phyloP scores from a whole-genome alignment of 2,329 filamentous ascomycete species.

The Ceratocystis cubensis region DNA sequence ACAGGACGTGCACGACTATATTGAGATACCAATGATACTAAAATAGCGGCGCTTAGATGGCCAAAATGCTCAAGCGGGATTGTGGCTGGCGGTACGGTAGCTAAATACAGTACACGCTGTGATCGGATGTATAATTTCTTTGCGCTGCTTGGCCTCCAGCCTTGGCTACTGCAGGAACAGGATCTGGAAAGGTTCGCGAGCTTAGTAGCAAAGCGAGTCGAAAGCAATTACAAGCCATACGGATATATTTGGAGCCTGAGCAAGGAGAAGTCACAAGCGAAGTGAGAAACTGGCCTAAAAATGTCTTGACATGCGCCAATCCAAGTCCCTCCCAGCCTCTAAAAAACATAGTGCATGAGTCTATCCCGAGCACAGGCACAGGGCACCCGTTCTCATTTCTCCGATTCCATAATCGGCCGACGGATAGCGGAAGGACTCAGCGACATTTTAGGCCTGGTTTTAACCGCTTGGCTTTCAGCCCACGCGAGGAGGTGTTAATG shows the following conservation, averaged over 20 bases:
- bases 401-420: neutral
- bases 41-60: neutral
- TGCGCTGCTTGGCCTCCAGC: too few species aligned
- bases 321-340: neutral
- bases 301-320: neutral
- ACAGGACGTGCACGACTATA: neutral
- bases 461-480: neutral
- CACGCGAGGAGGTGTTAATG: neutral
- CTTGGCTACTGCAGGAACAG: neutral
- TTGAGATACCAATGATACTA: neutral
- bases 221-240: neutral
- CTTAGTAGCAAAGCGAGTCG: neutral
- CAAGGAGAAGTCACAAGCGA: neutral
- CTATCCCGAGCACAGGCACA: neutral
- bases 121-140: neutral
- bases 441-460: neutral
- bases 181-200: neutral
- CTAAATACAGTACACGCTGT: neutral
- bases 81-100: neutral
- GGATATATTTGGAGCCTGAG: neutral
- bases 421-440: neutral
- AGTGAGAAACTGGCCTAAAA: neutral
- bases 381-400: slow-evolving; percentile 2
- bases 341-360: neutral
- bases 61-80: neutral